These are phyloP conservation scores for Chaetomidium leptoderma DNA, from an alignment of 495 filamentous ascomycete genomes.

Conservation along the genomic window DNA sequence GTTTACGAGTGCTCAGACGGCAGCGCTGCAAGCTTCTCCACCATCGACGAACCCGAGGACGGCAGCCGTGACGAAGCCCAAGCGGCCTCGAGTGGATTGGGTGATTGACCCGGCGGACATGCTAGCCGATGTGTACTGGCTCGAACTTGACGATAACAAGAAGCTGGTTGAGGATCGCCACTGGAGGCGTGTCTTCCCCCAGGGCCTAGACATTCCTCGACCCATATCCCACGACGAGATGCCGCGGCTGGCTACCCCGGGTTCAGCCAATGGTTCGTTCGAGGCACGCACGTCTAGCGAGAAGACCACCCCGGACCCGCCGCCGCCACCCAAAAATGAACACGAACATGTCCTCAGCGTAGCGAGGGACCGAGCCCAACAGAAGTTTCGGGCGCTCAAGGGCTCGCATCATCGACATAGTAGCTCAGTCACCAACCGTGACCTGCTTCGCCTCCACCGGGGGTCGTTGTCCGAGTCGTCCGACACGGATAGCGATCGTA, in stretches of 20 bases:
- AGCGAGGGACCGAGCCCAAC: conserved; percentile 43
- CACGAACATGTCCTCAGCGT: conserved; percentile 33
- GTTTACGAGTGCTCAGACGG: conserved; percentile 44
- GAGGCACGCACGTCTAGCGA: conserved; percentile 16
- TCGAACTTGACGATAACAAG: conserved; percentile 73
- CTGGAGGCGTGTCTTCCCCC: conserved; percentile 65
- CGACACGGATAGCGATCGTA: conserved; percentile 43
- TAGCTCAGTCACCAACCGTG: conserved; percentile 38
- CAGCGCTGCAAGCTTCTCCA: conserved; percentile 31
- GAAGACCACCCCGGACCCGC: conserved; percentile 16
- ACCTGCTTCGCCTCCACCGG: conserved; percentile 37
- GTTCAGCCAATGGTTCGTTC: conserved; percentile 25
- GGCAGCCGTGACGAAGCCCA: conserved; percentile 43
- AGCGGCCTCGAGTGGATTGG: conserved; percentile 74
- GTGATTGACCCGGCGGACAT: conserved; percentile 70
- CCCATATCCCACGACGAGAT: conserved; percentile 23
- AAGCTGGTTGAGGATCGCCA: conserved; percentile 67
- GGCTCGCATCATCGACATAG: conserved; percentile 45
- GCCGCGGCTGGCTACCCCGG: conserved; percentile 19
- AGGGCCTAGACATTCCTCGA: conserved; percentile 24
- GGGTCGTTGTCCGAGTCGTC: conserved; percentile 46
- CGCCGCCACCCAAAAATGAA: conserved; percentile 21
- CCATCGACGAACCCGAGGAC: conserved; percentile 31
- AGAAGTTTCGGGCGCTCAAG: conserved; percentile 48
- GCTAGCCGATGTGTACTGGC: conserved; percentile 80